These are phyloP conservation scores for Neonectria sp. DNA, from an alignment of 2,329 filamentous ascomycete genomes.

Conservation along the genomic window DNA sequence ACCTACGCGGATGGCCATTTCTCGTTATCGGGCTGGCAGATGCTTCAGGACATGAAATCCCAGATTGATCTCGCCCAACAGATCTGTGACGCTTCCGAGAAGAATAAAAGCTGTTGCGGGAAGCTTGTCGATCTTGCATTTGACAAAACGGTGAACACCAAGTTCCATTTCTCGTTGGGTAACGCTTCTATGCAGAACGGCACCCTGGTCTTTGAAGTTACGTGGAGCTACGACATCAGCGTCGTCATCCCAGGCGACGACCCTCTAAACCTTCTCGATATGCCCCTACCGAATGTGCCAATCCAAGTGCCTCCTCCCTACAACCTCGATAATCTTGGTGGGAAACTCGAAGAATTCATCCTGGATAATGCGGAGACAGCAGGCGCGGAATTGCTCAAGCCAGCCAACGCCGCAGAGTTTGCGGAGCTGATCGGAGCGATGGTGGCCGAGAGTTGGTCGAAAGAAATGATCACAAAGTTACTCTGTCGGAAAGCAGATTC, in stretches of 20 bases:
- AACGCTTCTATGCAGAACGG: neutral
- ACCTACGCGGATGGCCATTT: neutral
- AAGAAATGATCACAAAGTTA: neutral
- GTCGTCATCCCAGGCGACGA: neutral
- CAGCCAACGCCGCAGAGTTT: neutral
- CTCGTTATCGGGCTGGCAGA: too few species aligned
- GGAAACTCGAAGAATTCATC: neutral
- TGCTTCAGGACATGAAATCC: too few species aligned
- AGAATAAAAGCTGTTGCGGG: too few species aligned
- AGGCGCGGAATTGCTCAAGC: too few species aligned
- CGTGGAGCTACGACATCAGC: constrained; percentile 7
- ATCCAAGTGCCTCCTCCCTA: constrained; percentile 3
- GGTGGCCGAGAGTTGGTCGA: constrained; percentile 3
- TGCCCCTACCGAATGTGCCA: neutral
- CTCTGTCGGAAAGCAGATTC: constrained; percentile 4
- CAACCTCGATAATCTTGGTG: neutral
- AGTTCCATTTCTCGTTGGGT: constrained; percentile 6
- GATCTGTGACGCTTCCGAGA: too few species aligned
- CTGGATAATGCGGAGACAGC: neutral
- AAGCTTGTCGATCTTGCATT: too few species aligned
- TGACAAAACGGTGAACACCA: neutral
- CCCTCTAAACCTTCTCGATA: neutral
- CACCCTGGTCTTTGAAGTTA: neutral
- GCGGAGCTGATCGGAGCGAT: neutral
- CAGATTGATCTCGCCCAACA: too few species aligned